phyloP scores from a whole-genome alignment of 176 grass and related monocot species.

The Zoysia japonica region DNA sequence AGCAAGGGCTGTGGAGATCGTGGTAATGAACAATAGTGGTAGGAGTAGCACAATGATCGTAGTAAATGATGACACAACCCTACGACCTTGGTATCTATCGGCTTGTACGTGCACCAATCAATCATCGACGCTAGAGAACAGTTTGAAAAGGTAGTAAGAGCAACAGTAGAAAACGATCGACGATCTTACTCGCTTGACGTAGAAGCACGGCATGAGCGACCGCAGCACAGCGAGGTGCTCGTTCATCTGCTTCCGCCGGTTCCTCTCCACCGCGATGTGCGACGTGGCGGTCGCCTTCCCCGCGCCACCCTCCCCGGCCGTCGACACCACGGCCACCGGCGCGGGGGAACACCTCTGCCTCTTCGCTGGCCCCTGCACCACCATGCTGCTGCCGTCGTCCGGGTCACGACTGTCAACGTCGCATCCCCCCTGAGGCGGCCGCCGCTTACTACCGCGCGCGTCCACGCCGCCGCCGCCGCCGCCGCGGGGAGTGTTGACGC shows the following conservation, averaged over 20 bases:
- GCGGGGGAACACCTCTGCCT: constrained; percentile 21
- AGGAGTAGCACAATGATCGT: background rate
- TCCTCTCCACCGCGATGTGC: constrained; percentile 82
- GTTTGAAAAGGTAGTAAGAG: too few relatives aligned
- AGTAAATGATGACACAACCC: background rate
- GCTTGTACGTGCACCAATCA: too few relatives aligned
- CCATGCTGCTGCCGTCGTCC: background rate
- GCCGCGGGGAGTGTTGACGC: background rate
- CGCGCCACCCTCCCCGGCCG: background rate
- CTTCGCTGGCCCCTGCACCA: constrained; percentile 39
- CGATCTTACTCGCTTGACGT: constrained; percentile 72
- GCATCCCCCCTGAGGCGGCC: background rate
- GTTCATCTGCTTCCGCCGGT: constrained; percentile 89
- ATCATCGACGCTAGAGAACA: too few relatives aligned
- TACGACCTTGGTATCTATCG: too few relatives aligned
- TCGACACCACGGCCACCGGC: background rate
- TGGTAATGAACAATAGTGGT: background rate
- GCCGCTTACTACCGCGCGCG: background rate
- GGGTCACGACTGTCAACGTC: too few relatives aligned
- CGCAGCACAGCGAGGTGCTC: constrained; percentile 65
- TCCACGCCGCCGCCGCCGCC: background rate
- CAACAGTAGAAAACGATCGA: background rate
- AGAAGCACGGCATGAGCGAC: constrained; percentile 80
- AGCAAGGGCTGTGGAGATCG: background rate
- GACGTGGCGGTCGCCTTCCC: constrained; percentile 16